Evolutionary conservation across 2,329 filamentous ascomycete species (phyloP).

Genomic region (Cytospora leucostoma): DNA sequence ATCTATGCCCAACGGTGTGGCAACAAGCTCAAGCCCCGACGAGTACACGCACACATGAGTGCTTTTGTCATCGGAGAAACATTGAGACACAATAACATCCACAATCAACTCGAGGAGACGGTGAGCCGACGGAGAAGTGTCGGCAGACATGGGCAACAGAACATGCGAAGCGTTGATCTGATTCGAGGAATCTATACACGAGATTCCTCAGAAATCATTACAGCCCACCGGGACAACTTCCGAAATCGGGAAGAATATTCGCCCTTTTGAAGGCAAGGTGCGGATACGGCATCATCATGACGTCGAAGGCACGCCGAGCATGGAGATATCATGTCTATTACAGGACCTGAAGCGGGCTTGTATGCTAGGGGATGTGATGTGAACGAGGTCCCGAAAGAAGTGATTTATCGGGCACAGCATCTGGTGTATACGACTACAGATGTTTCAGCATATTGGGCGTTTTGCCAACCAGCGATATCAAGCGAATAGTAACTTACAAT

Average conservation of each 20-base stretch:
- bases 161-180: neutral
- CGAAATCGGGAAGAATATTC: neutral
- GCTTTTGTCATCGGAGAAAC: neutral
- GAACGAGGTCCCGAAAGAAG: neutral
- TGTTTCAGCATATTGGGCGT: neutral
- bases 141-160: neutral
- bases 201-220: neutral
- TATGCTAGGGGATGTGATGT: neutral
- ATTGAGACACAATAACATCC: neutral
- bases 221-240: neutral
- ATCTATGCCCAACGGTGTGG: constrained; percentile 34
- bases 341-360: neutral
- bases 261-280: neutral
- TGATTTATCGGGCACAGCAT: neutral
- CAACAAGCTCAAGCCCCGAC: constrained; percentile 23
- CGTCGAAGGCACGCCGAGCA: neutral
- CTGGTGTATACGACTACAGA: neutral
- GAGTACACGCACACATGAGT: constrained; percentile 31
- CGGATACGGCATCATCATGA: neutral
- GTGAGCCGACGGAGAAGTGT: neutral
- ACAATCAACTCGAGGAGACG: neutral
- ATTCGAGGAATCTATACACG: neutral
- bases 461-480: neutral
- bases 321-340: neutral
- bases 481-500: neutral